Percentiles rank a stretch among this genome's conserved stretches.
These are phyloP conservation scores for Skeletonema marinoi DNA, from an alignment of 108 stramenopile genomes.

Conservation along the genomic window DNA sequence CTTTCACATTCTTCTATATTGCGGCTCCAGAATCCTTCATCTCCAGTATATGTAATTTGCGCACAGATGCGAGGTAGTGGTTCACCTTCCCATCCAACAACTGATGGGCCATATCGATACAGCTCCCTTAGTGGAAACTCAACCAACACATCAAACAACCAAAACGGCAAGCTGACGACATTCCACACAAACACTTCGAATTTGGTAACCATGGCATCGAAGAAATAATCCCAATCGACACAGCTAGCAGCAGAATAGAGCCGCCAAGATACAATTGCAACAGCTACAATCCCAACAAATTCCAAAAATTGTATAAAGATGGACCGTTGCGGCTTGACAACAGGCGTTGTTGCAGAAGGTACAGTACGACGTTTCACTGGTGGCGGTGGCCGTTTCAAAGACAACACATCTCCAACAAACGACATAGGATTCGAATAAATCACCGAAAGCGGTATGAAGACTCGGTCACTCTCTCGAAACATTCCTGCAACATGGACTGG, in stretches of 20 bases:
- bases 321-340: constrained; percentile 10
- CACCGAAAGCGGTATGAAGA: constrained; percentile 30
- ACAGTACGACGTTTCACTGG: neutral
- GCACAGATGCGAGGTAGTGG: constrained; percentile 53
- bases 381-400: constrained; percentile 19
- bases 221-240: constrained; percentile 19
- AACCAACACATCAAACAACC: constrained; percentile 20
- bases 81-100: constrained; percentile 67
- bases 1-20: constrained; percentile 61
- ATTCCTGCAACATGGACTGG: constrained; percentile 7
- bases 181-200: constrained; percentile 6
- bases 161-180: constrained; percentile 17
- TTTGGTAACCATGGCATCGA: neutral
- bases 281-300: constrained; percentile 19
- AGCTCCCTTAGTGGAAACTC: constrained; percentile 59
- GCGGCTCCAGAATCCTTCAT: constrained; percentile 60
- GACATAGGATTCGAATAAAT: constrained; percentile 24
- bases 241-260: constrained; percentile 1
- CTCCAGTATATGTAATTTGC: constrained; percentile 60
- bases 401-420: constrained; percentile 31
- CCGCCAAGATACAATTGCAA: constrained; percentile 10
- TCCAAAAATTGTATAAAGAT: constrained; percentile 26
- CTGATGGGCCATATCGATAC: constrained; percentile 60
- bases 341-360: neutral
- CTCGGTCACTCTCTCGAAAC: constrained; percentile 38